phyloP scores from a whole-genome alignment of 2,329 filamentous ascomycete species.

The Penicillium sclerotigenum region DNA sequence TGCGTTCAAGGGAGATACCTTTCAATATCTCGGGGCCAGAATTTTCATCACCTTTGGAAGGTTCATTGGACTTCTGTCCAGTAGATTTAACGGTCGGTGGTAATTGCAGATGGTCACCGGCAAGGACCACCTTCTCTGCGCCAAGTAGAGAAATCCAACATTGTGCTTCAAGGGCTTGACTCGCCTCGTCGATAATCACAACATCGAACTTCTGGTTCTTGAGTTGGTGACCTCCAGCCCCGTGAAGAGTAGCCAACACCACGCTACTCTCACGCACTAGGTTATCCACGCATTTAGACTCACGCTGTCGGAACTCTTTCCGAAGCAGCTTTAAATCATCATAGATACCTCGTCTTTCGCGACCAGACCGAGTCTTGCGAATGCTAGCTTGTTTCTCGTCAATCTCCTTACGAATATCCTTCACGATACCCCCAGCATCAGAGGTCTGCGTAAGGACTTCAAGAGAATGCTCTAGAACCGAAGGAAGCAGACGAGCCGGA shows the following conservation, averaged over 20 bases:
- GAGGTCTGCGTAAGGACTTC: slow-evolving; percentile 89
- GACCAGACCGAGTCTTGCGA: slow-evolving; percentile 77
- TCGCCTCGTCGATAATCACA: slow-evolving; percentile 93
- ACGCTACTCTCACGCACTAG: slow-evolving; percentile 77
- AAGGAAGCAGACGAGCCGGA: slow-evolving; percentile 82
- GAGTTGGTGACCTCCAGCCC: slow-evolving; percentile 80
- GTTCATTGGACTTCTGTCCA: slow-evolving; percentile 39
- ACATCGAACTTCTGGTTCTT: slow-evolving; percentile 81
- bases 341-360: slow-evolving; percentile 78
- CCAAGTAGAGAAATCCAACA: slow-evolving; percentile 89
- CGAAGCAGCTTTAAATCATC: slow-evolving; percentile 78
- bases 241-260: slow-evolving; percentile 88
- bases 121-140: slow-evolving; percentile 79
- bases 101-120: slow-evolving; percentile 90
- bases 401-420: slow-evolving; percentile 88
- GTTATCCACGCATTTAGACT: slow-evolving; percentile 73
- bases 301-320: slow-evolving; percentile 82
- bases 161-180: slow-evolving; percentile 91
- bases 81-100: slow-evolving; percentile 90
- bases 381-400: slow-evolving; percentile 86
- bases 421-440: slow-evolving; percentile 83
- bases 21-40: slow-evolving; percentile 41
- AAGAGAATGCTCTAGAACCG: slow-evolving; percentile 82
- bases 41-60: slow-evolving; percentile 31
- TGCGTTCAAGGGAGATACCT: slow-evolving; percentile 72